Base-by-base conservation (phyloP, 108 stramenopile species). In the Parietichytrium sp. region DNA sequence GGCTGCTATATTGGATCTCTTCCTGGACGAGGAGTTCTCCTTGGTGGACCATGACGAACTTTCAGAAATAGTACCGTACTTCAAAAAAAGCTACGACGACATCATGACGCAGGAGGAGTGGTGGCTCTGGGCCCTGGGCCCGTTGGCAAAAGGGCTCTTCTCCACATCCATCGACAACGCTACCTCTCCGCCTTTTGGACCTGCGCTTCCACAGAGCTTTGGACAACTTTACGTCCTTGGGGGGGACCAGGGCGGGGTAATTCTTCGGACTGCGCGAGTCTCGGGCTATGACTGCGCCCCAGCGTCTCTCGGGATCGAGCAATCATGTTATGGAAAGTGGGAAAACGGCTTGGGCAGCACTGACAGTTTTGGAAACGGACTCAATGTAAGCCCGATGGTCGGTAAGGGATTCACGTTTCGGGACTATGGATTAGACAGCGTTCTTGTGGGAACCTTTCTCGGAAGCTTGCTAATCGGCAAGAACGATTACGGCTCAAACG, bases 91-190 rank as follows among this genome's bases (percentile, higher is more conserved):
- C 10, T 72, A 72, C 20, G 38, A 42, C 33, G 61, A 72, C 61
- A 2, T 72, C 16, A 72, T 45, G 0, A 72, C 61, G 10, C 16
- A 33, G 20, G 61, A 36, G 20, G 61, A 72, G 61, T 72, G 61
- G 61, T 72, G 61, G 61, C 61, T n/a, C 38, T 72, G 61, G 61
- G 61, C 61, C 38, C 61, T 72, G 10, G 61, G 61, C 0, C 3
- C 61, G 42, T 42, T 72, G 10, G 13, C 29, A 8, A 45, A 72
- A 6, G 61, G 61, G 16, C 61, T 72, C 20, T 72, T 33, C 38
- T n/a, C n/a, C n/a, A n/a, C n/a, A n/a, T n/a, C n/a, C n/a, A 15
- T 6, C 42, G 42, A 2, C 61, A 72, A 72, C 20, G 15, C 6
- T 0, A 72, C 38, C 29, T 6, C n/a, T 10, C 10, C 54, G 12